Evolutionary conservation across 73 alveolate genomes (phyloP), one percentile per base, ranked within the genome.

Genomic region (Blepharisma japonicum): DNA sequence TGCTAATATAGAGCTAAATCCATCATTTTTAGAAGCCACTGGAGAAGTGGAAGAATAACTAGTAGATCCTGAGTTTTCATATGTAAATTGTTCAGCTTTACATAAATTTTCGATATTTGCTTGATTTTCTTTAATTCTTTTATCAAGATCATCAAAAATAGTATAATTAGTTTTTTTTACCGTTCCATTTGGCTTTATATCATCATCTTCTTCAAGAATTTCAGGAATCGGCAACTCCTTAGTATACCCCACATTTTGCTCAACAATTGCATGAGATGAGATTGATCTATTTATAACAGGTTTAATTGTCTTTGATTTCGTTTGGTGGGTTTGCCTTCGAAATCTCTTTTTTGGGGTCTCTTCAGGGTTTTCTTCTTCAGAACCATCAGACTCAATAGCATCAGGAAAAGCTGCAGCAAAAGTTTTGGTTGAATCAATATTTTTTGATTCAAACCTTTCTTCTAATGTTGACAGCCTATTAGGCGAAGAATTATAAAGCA

Each of bases 401-500:
- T 32, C 42, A 32, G 42, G 42, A 32, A 32, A 32, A 32, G 42
- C 42, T 32, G 42, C 42, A 32, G 42, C 42, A 32, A 32, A 32
- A 3, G 42, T 32, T 9, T 11, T 18, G 18, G 47, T 39, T 61
- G 74, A 61, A 61, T 25, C 23, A 14, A 53, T 53, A 39, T 14
- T 25, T 32, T 32, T 32, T 32, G 42, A 32, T 32, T 32, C 42
- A 32, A 32, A 32, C 46, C 74, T 14, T 8, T 61, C 74, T 3
- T 61, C 74, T 14, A 61, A 8, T 39, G 74, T 8, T 2, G 23
- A n/a, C 38, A 61, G 74, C 46, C 74, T 61, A 8, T 8, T 14
- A 61, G 74, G 74, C 47, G 74, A 61, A 2, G 74, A n/a, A n/a
- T 14, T 61, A 61, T 61, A 61, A n/a, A 61, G 23, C 74, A 61